Percentiles rank a stretch among this genome's conserved stretches.
phyloP scores from a whole-genome alignment of 331 rosid genomes.

The Telfairia occidentalis region DNA sequence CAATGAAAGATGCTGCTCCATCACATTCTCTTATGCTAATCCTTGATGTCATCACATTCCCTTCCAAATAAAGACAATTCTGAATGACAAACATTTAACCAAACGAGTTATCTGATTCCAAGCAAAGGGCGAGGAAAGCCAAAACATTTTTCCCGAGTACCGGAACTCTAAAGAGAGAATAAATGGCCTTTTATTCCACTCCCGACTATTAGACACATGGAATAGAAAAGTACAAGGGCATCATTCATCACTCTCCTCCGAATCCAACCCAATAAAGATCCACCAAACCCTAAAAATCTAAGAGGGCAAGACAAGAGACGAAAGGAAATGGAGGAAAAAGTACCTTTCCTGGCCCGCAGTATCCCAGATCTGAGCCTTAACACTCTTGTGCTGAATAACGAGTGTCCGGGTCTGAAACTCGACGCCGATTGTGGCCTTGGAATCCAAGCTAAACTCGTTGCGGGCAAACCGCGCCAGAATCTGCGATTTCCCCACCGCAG shows the following conservation, averaged over 20 bases:
- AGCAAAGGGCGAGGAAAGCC: background rate
- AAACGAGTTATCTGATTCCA: background rate
- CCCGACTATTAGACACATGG: background rate
- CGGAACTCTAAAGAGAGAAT: background rate
- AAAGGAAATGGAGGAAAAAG: background rate
- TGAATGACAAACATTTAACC: background rate
- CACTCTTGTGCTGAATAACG: constrained; percentile 81
- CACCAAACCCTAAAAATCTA: background rate
- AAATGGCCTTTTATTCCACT: background rate
- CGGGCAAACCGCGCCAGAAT: constrained; percentile 80
- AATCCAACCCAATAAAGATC: constrained; percentile 1
- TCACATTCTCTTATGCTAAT: background rate
- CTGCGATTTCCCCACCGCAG: constrained; percentile 97
- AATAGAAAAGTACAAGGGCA: background rate
- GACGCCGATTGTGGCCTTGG: constrained; percentile 93
- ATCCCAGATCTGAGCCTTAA: constrained; percentile 99
- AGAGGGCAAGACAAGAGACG: background rate
- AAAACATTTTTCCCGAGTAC: background rate
- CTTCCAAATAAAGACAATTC: background rate
- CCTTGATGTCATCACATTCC: background rate
- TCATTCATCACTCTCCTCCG: background rate
- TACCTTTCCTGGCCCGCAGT: constrained; percentile 98
- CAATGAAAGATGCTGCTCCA: background rate
- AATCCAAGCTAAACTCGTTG: constrained; percentile 93
- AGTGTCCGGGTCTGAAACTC: constrained; percentile 94